Conservation (phyloP, 306 rosid genomes). For the peach (Prunus persica) region Prunus_persica_NCBIv2 NC_034014.1:5021501-5022000, state of each 20-base stretch:
- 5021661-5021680: slow-evolving; percentile 38
- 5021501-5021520: slow-evolving; percentile 42
- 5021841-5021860: slow-evolving; percentile 26
- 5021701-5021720: slow-evolving; percentile 24
- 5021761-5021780: slow-evolving; percentile 36
- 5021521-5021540: slow-evolving; percentile 34
- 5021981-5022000: slow-evolving; percentile 14
- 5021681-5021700: slow-evolving; percentile 30
- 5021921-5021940: slow-evolving; percentile 16
- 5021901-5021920: slow-evolving; percentile 39
- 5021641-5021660: slow-evolving; percentile 38
- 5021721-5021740: slow-evolving; percentile 19
- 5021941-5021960: slow-evolving; percentile 19
- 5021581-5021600: slow-evolving; percentile 38
- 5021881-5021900: slow-evolving; percentile 42
- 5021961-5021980: slow-evolving; percentile 12
- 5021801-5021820: slow-evolving; percentile 35
- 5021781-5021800: slow-evolving; percentile 45
- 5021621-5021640: slow-evolving; percentile 31
- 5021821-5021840: slow-evolving; percentile 39
- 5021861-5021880: slow-evolving; percentile 23
- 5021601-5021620: slow-evolving; percentile 33
- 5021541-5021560: slow-evolving; percentile 53
- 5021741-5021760: slow-evolving; percentile 20
- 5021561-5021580: slow-evolving; percentile 43